Conservation (phyloP, 2,329 filamentous ascomycete species). For the Zymoseptoria crescenta region DNA sequence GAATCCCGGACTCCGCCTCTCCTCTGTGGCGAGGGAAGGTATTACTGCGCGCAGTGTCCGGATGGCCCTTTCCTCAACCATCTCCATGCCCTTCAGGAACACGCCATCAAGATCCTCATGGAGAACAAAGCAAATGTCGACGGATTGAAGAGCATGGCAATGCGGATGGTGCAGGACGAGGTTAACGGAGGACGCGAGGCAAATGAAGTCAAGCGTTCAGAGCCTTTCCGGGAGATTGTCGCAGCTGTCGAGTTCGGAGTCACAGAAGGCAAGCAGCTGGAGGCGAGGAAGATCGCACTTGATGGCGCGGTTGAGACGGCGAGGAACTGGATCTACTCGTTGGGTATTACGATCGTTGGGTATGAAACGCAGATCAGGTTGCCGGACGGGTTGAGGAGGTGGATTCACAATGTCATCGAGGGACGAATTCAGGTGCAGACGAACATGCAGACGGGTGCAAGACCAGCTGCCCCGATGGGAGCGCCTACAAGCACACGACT, state of each 20-base stretch:
- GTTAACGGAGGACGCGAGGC: not conserved
- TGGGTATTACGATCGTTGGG: not conserved
- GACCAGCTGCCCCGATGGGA: not conserved
- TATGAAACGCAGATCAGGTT: not conserved
- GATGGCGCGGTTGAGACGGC: not conserved
- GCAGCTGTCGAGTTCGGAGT: not conserved
- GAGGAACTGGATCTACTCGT: not conserved
- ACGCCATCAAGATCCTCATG: not conserved
- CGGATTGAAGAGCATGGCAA: not conserved
- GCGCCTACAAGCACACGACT: not conserved
- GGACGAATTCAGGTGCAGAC: not conserved
- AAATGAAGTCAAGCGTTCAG: not conserved
- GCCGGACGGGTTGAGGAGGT: not conserved
- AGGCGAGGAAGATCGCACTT: not conserved
- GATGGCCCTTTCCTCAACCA: constrained; percentile 10
- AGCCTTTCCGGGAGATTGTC: not conserved
- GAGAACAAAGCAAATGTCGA: not conserved
- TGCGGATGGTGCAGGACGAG: not conserved
- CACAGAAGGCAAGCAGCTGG: not conserved
- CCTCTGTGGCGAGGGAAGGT: constrained; percentile 11
- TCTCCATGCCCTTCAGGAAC: constrained; percentile 2
- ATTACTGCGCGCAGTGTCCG: constrained; percentile 11
- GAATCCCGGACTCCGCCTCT: not conserved
- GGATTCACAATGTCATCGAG: not conserved
- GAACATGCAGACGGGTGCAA: not conserved